These are phyloP conservation scores for Paracorniculantispora psalliotae DNA, from an alignment of 2,329 filamentous ascomycete species.

Conservation along the genomic window DNA sequence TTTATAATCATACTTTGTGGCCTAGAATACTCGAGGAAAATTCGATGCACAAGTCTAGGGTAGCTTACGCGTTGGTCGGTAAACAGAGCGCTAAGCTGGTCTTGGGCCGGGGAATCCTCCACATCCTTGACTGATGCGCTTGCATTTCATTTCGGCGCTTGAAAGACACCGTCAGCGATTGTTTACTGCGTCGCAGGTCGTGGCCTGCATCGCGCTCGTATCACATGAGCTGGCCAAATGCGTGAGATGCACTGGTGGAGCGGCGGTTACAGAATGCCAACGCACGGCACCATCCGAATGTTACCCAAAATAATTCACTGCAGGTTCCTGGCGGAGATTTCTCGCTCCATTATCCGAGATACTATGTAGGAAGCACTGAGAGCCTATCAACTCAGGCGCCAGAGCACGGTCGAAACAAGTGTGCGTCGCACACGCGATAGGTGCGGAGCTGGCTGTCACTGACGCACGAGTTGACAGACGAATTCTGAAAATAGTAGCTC, in stretches of 20 bases:
- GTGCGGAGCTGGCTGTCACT: background rate
- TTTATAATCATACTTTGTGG: too few species aligned
- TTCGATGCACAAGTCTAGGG: too few species aligned
- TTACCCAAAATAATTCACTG: background rate
- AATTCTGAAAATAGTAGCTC: background rate
- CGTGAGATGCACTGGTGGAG: background rate
- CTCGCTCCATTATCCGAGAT: too few species aligned
- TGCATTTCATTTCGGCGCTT: background rate
- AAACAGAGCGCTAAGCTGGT: too few species aligned
- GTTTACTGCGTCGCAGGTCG: background rate
- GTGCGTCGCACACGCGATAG: background rate
- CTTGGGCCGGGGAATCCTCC: too few species aligned
- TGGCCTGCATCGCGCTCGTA: background rate
- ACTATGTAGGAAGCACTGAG: background rate
- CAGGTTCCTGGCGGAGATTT: background rate
- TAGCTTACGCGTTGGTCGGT: too few species aligned
- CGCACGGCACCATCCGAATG: background rate
- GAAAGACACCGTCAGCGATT: background rate
- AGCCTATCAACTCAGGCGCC: slow-evolving; percentile 3
- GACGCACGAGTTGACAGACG: background rate
- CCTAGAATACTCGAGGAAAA: too few species aligned
- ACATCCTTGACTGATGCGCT: too few species aligned
- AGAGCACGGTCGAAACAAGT: background rate
- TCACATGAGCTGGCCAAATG: background rate
- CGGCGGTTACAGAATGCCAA: background rate